Conservation (phyloP, 2,329 filamentous ascomycete species). For the Ophiostoma australiae region DNA sequence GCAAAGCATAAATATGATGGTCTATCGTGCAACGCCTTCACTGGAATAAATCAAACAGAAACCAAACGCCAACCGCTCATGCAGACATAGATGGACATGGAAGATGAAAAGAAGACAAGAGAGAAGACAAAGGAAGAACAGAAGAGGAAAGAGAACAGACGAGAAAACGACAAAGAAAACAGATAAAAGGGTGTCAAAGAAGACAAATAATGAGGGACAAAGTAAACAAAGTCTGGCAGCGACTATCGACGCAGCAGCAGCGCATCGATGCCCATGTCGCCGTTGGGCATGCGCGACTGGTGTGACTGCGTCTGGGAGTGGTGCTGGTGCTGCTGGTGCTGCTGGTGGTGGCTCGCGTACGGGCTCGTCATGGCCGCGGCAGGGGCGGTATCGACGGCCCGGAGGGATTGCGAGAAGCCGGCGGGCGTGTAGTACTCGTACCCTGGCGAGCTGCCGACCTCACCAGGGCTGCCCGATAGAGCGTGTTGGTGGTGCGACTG, state of each 20-base stretch:
- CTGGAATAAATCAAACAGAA: background rate
- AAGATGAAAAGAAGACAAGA: background rate
- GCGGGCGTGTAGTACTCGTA: slow-evolving; percentile 31
- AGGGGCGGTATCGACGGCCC: slow-evolving; percentile 26
- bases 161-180: background rate
- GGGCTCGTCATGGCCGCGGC: slow-evolving; percentile 37
- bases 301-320: slow-evolving; percentile 43
- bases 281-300: slow-evolving; percentile 34
- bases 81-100: background rate
- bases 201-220: background rate
- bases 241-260: background rate
- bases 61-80: slow-evolving; percentile 7
- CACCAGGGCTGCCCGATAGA: slow-evolving; percentile 26
- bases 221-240: background rate
- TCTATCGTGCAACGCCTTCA: background rate
- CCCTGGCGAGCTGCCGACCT: slow-evolving; percentile 18
- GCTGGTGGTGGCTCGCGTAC: slow-evolving; percentile 53
- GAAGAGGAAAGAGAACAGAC: background rate
- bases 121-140: background rate
- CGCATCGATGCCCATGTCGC: slow-evolving; percentile 14
- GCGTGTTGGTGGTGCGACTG: slow-evolving; percentile 22
- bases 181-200: background rate
- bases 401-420: slow-evolving; percentile 50
- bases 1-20: background rate
- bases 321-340: slow-evolving; percentile 44